Conservation (phyloP, 2,329 filamentous ascomycete genomes). For the Dothistroma pini region DNA sequence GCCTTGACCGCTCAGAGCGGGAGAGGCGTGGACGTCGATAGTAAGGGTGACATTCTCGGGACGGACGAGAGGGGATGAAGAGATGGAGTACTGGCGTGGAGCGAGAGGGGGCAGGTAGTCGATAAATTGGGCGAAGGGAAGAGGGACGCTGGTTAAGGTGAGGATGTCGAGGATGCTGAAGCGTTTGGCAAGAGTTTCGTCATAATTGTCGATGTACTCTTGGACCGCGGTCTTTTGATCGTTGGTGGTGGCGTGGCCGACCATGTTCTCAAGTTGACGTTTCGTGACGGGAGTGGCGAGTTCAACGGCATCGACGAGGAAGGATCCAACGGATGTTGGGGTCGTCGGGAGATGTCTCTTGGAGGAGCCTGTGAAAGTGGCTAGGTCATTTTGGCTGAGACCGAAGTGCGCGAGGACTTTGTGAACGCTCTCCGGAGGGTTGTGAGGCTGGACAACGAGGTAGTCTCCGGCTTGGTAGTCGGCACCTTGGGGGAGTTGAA, state of each 20-base stretch:
- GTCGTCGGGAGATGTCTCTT: constrained; percentile 14
- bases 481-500: constrained; percentile 43
- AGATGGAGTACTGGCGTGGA: constrained; percentile 27
- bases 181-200: constrained; percentile 44
- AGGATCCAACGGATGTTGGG: constrained; percentile 2
- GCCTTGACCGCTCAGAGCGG: constrained; percentile 15
- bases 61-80: constrained; percentile 21
- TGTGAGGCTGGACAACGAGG: constrained; percentile 39
- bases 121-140: constrained; percentile 57
- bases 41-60: constrained; percentile 49
- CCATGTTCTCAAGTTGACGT: constrained; percentile 40
- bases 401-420: constrained; percentile 61
- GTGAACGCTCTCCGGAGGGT: constrained; percentile 54
- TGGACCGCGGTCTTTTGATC: constrained; percentile 40
- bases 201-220: constrained; percentile 43
- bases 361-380: constrained; percentile 16
- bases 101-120: constrained; percentile 21
- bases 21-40: constrained; percentile 51
- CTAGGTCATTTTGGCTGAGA: constrained; percentile 60
- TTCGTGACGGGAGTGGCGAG: constrained; percentile 60
- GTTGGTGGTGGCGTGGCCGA: constrained; percentile 3
- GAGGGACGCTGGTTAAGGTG: constrained; percentile 54
- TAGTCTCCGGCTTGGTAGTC: constrained; percentile 60
- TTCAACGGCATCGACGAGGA: constrained; percentile 62
- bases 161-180: constrained; percentile 60